A percentile compares a stretch with the other conserved stretches of the same genome.
These are phyloP conservation scores for Epichloe gansuensis DNA, from an alignment of 2,329 filamentous ascomycete genomes.

Conservation along the genomic window DNA sequence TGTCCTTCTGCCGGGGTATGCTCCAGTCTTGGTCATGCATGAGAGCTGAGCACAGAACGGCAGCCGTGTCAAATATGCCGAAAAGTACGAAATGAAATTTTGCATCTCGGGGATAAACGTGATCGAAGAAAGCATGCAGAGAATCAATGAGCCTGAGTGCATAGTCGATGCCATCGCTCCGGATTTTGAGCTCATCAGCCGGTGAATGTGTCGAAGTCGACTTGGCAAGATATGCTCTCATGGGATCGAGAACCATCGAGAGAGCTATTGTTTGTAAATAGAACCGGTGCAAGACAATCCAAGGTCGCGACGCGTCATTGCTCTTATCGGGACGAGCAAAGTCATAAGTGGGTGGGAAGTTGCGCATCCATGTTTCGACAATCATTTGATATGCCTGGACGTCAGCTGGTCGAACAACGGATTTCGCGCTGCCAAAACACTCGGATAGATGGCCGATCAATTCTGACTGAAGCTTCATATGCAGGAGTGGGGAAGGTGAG, in stretches of 20 bases:
- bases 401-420: constrained; percentile 17
- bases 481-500: constrained; percentile 19
- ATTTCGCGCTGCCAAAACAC: constrained; percentile 20
- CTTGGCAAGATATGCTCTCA: constrained; percentile 33
- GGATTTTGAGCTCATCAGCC: constrained; percentile 24
- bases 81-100: constrained; percentile 39
- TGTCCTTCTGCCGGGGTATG: constrained; percentile 28
- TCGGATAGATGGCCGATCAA: constrained; percentile 19
- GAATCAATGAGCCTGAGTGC: constrained; percentile 29
- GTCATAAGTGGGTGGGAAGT: constrained; percentile 29
- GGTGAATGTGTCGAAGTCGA: constrained; percentile 16
- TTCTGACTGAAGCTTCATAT: constrained; percentile 25
- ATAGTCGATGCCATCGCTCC: constrained; percentile 29
- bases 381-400: constrained; percentile 20
- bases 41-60: constrained; percentile 37
- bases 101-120: constrained; percentile 31
- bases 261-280: constrained; percentile 32
- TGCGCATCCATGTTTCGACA: constrained; percentile 30
- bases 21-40: constrained; percentile 33
- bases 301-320: constrained; percentile 27
- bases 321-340: constrained; percentile 27
- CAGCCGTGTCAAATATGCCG: constrained; percentile 37
- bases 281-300: constrained; percentile 33
- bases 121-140: constrained; percentile 29
- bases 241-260: constrained; percentile 32